Percentiles rank a stretch among this genome's conserved stretches.
These are phyloP conservation scores for Selenicereus undatus DNA, from an alignment of 148 eudicot genomes.

Conservation along the genomic window DNA sequence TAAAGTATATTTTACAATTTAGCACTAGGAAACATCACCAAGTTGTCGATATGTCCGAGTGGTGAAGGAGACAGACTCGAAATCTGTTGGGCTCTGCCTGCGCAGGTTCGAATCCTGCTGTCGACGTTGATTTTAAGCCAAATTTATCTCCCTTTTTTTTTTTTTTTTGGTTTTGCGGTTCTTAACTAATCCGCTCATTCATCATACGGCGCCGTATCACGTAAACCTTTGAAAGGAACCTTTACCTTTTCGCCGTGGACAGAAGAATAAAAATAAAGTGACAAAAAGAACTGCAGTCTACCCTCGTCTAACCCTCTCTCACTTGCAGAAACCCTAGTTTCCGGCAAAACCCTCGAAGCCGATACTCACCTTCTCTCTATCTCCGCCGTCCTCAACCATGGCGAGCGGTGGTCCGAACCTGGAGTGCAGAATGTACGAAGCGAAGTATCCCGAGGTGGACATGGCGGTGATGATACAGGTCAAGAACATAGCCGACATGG, in stretches of 20 bases:
- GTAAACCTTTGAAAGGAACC: not conserved
- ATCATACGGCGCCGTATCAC: not conserved
- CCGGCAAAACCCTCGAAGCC: not conserved
- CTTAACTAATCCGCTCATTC: not conserved
- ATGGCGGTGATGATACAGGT: conserved; percentile 94
- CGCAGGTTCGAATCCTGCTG: conserved; percentile 77
- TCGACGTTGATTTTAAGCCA: conserved; percentile 23
- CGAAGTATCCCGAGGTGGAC: conserved; percentile 85
- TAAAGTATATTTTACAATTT: too few relatives aligned
- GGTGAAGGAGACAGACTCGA: conserved; percentile 80
- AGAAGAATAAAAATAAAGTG: too few relatives aligned
- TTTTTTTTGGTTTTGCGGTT: not conserved
- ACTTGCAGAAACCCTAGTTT: conserved; percentile 18
- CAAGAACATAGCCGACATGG: conserved; percentile 89
- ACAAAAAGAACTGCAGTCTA: too few relatives aligned
- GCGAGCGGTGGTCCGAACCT: conserved; percentile 44
- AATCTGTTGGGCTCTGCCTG: conserved; percentile 79
- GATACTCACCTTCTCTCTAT: not conserved
- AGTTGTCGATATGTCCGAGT: conserved; percentile 66
- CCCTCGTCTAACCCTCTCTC: too few relatives aligned
- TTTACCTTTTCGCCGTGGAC: too few relatives aligned
- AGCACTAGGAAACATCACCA: too few relatives aligned
- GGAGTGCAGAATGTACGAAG: conserved; percentile 95
- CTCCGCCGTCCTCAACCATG: conserved; percentile 8
- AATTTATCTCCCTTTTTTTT: too few relatives aligned